These are phyloP conservation scores for Aspergillus taichungensis DNA, from an alignment of 495 filamentous ascomycete genomes.

Conservation along the genomic window DNA sequence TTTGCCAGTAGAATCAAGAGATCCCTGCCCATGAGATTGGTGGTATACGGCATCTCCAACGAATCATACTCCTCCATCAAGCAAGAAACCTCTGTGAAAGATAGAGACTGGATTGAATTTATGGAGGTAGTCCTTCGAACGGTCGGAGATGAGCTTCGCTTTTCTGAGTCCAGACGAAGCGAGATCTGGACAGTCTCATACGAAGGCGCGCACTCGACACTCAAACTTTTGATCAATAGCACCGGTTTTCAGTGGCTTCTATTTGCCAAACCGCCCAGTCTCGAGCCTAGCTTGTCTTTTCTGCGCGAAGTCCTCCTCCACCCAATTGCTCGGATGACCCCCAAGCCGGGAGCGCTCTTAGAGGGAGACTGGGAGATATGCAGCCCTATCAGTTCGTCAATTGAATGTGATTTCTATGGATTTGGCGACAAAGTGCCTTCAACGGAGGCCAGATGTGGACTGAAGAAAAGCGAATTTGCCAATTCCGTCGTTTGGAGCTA, in stretches of 20 bases:
- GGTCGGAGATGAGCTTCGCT: conserved; percentile 33
- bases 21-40: conserved; percentile 39
- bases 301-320: conserved; percentile 39
- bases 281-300: conserved; percentile 28
- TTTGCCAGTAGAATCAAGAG: conserved; percentile 41
- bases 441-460: conserved; percentile 27
- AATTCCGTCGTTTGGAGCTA: conserved; percentile 32
- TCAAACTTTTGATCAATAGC: conserved; percentile 42
- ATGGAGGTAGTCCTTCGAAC: conserved; percentile 23
- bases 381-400: conserved; percentile 27
- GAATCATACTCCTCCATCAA: conserved; percentile 16
- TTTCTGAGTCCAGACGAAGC: conserved; percentile 37
- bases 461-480: conserved; percentile 25
- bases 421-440: conserved; percentile 14
- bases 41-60: conserved; percentile 24
- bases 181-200: conserved; percentile 47
- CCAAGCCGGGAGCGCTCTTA: conserved; percentile 18
- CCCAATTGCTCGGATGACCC: conserved; percentile 48
- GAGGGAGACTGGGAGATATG: conserved; percentile 46
- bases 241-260: conserved; percentile 43
- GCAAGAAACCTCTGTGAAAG: conserved; percentile 1
- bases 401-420: conserved; percentile 14
- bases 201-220: conserved; percentile 32
- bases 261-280: conserved; percentile 36
- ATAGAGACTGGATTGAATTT: conserved; percentile 26